These are phyloP conservation scores for Setaria italica DNA, from an alignment of 202 grass and related monocot genomes.

Conservation along the genomic window DNA sequence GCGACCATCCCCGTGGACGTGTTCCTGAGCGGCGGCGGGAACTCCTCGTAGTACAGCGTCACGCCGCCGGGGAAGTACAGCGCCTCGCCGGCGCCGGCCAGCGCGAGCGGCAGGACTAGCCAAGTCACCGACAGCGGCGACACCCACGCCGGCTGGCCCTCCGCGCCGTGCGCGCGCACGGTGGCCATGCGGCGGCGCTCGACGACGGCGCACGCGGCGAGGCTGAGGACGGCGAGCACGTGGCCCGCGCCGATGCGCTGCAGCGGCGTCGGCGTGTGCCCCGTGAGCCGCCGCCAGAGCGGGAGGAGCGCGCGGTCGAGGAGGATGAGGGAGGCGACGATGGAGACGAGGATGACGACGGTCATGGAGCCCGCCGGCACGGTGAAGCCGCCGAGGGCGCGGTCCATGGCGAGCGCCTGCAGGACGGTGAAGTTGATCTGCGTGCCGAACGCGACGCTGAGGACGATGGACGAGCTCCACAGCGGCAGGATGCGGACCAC, in stretches of 20 bases:
- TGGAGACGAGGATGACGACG: conserved; percentile 30
- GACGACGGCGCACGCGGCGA: conserved; percentile 55
- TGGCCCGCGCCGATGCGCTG: conserved; percentile 68
- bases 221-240: conserved; percentile 50
- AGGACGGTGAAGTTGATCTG: conserved; percentile 73
- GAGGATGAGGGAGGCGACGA: conserved; percentile 50
- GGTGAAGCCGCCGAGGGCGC: conserved; percentile 58
- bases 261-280: conserved; percentile 54
- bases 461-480: conserved; percentile 53
- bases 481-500: conserved; percentile 66
- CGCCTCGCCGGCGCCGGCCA: conserved; percentile 62
- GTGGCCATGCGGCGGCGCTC: conserved; percentile 48
- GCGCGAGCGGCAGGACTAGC: conserved; percentile 64
- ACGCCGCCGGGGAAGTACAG: conserved; percentile 70
- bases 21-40: conserved; percentile 71
- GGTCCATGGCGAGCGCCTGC: conserved; percentile 81
- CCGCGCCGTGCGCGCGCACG: conserved; percentile 45
- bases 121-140: conserved; percentile 68
- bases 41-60: conserved; percentile 77
- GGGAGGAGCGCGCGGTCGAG: conserved; percentile 68
- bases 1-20: conserved; percentile 70
- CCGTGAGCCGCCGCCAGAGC: conserved; percentile 50
- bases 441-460: conserved; percentile 59
- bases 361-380: conserved; percentile 66
- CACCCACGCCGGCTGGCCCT: conserved; percentile 48